Base-by-base conservation (phyloP, 768 basidiomycete species). In the Phylloporus rhodoxanthus region DNA sequence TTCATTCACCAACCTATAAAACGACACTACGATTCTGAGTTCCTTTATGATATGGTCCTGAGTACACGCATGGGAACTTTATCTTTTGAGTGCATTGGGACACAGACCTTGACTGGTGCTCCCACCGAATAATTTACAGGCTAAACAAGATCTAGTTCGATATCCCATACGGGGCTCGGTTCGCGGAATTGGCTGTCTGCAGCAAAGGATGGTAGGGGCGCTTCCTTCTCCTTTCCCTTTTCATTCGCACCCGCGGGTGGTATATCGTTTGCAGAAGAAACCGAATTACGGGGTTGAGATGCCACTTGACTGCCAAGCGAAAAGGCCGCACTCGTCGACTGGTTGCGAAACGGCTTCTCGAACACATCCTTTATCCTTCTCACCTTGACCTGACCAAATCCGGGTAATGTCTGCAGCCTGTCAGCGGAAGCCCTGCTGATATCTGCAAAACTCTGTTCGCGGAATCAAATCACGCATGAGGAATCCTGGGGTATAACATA, bases 351-450 rank as follows among this genome's bases (percentile, higher is more conserved):
- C 0, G 91, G 91, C 51, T 87, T 85, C 48, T 88, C 84, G 68
- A 99, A 94, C 0, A 93, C 90, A 49, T 91, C 94, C 57, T 85
- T 84, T 29, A 97, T 77, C 36, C 94, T 84, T 59, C 81, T 87
- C 50, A 95, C 93, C 67, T 98, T 98, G 42, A 93, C 84, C 55
- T 89, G 88, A 8, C 94, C 95, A 46, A 98, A 86, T 1, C 96
- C 96, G 1, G 96, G 95, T 20, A 96, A 80, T 40, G 80, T 81
- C 51, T 85, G 80, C 3, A 99, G 71, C 55, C 85, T 81, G 49
- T 89, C 86, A 1, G 83, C 60, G 1, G 84, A 80, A 5, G 89
- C 84, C 44, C 71, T 76, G 9, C 87, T 78, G 26, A 98, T 89
- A 48, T 83, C 81, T 2, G 86, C 80, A 61, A 98, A 91, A 59